Percentiles rank a stretch among this genome's conserved stretches.
phyloP scores from a whole-genome alignment of 768 basidiomycete species.

The Lactarius sanguifluus region DNA sequence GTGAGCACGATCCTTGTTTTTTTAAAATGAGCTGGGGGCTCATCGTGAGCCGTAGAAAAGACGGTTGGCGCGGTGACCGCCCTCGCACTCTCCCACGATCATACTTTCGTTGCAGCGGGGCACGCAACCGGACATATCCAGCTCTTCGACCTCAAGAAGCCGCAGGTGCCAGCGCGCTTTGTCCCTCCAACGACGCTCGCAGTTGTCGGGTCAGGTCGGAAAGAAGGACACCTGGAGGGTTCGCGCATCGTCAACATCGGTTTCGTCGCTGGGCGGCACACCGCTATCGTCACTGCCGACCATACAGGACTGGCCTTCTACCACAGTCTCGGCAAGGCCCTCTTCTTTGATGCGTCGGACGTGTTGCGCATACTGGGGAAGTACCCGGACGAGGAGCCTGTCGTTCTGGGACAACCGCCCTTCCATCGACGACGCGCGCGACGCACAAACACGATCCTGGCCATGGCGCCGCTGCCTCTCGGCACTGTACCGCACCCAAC shows the following conservation, averaged over 20 bases:
- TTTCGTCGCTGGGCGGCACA: constrained; percentile 90
- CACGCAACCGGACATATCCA: constrained; percentile 83
- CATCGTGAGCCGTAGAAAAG: constrained; percentile 46
- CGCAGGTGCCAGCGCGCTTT: constrained; percentile 64
- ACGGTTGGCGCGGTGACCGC: constrained; percentile 80
- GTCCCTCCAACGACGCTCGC: constrained; percentile 68
- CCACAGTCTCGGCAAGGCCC: constrained; percentile 89
- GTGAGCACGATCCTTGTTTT: constrained; percentile 39
- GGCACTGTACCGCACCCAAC: constrained; percentile 72
- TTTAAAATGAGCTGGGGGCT: background rate
- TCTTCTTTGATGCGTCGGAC: constrained; percentile 94
- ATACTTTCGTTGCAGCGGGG: constrained; percentile 88
- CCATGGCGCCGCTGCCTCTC: constrained; percentile 79
- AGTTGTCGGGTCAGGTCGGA: constrained; percentile 70
- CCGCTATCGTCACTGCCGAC: constrained; percentile 88
- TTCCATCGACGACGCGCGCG: constrained; percentile 51
- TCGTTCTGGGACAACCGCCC: constrained; percentile 31
- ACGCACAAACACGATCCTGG: constrained; percentile 61
- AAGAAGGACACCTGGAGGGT: constrained; percentile 82
- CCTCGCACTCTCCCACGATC: constrained; percentile 87
- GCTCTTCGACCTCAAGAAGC: constrained; percentile 76
- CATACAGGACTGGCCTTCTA: constrained; percentile 92
- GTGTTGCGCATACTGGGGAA: constrained; percentile 91
- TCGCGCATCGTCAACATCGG: constrained; percentile 78
- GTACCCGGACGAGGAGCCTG: constrained; percentile 60